phyloP scores from a whole-genome alignment of 805 yeast genomes.

The Candida yuanshanica region DNA sequence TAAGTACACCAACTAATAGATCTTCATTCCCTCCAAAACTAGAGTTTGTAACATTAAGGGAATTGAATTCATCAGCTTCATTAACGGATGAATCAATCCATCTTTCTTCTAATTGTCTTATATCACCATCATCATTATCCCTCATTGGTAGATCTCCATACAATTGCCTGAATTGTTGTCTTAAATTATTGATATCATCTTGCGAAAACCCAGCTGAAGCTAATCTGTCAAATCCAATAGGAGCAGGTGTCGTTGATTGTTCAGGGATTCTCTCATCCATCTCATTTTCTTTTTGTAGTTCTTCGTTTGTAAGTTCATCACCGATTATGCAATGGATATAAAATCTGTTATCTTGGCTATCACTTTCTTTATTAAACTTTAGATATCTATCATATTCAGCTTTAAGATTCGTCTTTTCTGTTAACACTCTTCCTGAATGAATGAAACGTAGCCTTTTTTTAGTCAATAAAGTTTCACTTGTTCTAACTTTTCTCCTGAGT shows the following conservation, averaged over 20 bases:
- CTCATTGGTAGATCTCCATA: constrained; percentile 44
- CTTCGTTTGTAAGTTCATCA: constrained; percentile 47
- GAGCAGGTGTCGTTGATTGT: constrained; percentile 55
- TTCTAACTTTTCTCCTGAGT: constrained; percentile 40
- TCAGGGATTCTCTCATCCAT: constrained; percentile 48
- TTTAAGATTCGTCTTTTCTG: constrained; percentile 48
- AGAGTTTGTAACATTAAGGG: constrained; percentile 34
- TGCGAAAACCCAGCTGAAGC: constrained; percentile 79
- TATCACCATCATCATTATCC: constrained; percentile 35
- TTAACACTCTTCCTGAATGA: constrained; percentile 61
- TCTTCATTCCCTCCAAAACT: constrained; percentile 53
- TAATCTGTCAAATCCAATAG: constrained; percentile 80
- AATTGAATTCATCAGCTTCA: constrained; percentile 40
- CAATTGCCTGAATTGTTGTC: constrained; percentile 68
- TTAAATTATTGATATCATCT: constrained; percentile 64
- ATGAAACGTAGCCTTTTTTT: constrained; percentile 55
- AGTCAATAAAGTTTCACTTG: constrained; percentile 19
- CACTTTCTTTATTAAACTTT: constrained; percentile 12
- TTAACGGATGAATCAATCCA: constrained; percentile 81
- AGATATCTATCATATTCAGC: constrained; percentile 37
- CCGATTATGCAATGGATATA: constrained; percentile 81
- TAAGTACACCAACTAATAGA: constrained; percentile 58
- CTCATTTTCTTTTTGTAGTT: constrained; percentile 54
- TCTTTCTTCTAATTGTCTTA: constrained; percentile 70
- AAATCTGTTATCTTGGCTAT: constrained; percentile 27